phyloP scores from a whole-genome alignment of 2,329 filamentous ascomycete species.

The Cytospora piceicola region DNA sequence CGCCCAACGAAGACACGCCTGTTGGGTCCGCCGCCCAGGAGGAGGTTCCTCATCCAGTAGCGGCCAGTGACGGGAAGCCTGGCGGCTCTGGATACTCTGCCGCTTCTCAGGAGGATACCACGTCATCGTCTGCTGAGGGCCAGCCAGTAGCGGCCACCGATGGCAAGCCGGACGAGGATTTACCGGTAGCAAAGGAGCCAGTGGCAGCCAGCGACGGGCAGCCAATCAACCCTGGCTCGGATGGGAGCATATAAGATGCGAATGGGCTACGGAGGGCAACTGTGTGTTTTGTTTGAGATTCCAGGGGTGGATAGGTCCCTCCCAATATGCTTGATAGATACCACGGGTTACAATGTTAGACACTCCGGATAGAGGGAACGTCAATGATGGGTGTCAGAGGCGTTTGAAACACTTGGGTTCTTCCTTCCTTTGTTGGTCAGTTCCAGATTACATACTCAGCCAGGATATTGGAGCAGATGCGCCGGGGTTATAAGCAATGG shows the following conservation, averaged over 20 bases:
- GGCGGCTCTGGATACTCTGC: too few relatives aligned
- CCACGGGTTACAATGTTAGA: neutral
- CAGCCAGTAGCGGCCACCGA: neutral
- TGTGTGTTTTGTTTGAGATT: neutral
- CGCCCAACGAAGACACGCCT: neutral
- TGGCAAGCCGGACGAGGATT: neutral
- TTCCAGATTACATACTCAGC: neutral
- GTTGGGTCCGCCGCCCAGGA: neutral
- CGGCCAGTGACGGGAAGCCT: neutral
- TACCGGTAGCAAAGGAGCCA: neutral
- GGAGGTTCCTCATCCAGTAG: neutral
- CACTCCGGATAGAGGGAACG: neutral
- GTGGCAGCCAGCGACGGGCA: neutral
- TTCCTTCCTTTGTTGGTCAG: neutral
- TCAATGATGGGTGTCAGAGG: neutral
- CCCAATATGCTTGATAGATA: neutral
- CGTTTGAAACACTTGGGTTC: neutral
- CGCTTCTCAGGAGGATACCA: neutral
- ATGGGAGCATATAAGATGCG: neutral
- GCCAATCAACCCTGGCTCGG: neutral
- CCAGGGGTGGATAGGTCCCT: neutral
- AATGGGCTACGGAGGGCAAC: neutral
- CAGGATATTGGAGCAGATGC: too few relatives aligned
- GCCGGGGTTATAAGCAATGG: too few relatives aligned
- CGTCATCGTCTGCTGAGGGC: neutral